Evolutionary conservation across 495 filamentous ascomycete genomes (phyloP).

Genomic region (Rhypophila decipiens): DNA sequence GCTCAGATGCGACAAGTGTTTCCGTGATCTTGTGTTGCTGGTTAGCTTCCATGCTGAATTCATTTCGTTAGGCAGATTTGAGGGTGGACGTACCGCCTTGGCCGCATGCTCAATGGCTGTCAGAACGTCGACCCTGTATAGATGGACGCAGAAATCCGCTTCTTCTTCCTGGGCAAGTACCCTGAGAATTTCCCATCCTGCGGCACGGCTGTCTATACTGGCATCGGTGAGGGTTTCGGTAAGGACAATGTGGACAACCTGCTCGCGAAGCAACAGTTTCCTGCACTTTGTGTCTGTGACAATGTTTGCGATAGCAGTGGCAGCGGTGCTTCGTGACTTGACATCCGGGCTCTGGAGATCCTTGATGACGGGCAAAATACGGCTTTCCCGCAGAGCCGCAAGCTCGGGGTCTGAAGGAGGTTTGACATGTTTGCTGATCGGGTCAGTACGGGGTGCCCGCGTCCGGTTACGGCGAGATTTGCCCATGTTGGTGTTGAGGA

Average conservation of each 20-base stretch:
- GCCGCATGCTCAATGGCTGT: conserved; percentile 48
- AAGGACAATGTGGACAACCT: conserved; percentile 53
- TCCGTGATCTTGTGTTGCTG: conserved; percentile 31
- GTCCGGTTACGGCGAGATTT: conserved; percentile 37
- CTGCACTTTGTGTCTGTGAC: conserved; percentile 51
- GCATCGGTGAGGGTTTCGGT: conserved; percentile 55
- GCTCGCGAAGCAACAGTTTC: conserved; percentile 53
- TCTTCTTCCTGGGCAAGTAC: conserved; percentile 54
- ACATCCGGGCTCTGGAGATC: conserved; percentile 49
- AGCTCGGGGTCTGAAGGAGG: conserved; percentile 49
- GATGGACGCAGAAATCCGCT: conserved; percentile 53
- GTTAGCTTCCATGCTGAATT: not conserved
- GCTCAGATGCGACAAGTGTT: conserved; percentile 30
- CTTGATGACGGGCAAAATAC: conserved; percentile 51
- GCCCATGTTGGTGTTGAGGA: conserved; percentile 22
- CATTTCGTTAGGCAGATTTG: not conserved
- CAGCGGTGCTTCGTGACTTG: conserved; percentile 46
- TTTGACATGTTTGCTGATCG: conserved; percentile 45
- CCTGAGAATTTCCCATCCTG: conserved; percentile 55
- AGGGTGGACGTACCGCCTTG: conserved; percentile 35
- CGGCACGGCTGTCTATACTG: conserved; percentile 49
- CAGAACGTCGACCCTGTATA: conserved; percentile 51
- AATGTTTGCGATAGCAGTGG: conserved; percentile 50
- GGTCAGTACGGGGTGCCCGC: conserved; percentile 33
- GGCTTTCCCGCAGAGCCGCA: conserved; percentile 48